Evolutionary conservation across 257 asterid genomes (phyloP), one percentile per base, ranked within the genome.

Genomic region (Cordia subcordata): DNA sequence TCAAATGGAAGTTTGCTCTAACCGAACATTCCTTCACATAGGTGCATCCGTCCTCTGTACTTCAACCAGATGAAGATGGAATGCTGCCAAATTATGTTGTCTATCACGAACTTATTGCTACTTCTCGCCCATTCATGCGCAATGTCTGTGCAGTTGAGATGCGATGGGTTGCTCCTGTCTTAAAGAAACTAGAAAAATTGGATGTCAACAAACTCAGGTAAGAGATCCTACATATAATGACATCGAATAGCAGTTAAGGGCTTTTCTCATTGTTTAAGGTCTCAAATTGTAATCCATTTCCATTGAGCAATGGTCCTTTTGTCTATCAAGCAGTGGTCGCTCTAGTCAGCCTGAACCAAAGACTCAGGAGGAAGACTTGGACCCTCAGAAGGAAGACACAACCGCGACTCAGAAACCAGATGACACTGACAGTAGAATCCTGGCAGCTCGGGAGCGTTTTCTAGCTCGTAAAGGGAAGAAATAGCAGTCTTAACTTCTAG

Each of bases 11-110:
- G 10, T 3, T 33, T 50, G 10, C 45, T 23, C 46, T 11, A 8
- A 62, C 9, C 16, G 13, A 20, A 21, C 35, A 5, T 39, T 65
- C 45, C 49, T 63, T 38, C 33, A 14, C 77, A 68, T 69, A 85
- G 96, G 98, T 85, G 55, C 98, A 85, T 68, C 96, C 96, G 27
- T 85, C 92, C 58, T 85, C 96, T 23, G 89, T 81, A 62, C 61
- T 89, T 73, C 81, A 75, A 75, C 33, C 84, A 60, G 97, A 92
- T 51, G 99, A 86, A 58, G 95, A 92, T 22, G 96, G 96, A 60
- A 81, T 81, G 90, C 83, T 81, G 58, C 96, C 99, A 11, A 80
- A 83, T 71, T 92, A 86, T 66, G 91, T 78, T 0, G 76, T 92
- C 11, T 89, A 84, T 64, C 97, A 88, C 47, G 99, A 92, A 68